These are phyloP conservation scores for Salix udensis DNA, from an alignment of 345 rosid genomes.

Conservation along the genomic window DNA sequence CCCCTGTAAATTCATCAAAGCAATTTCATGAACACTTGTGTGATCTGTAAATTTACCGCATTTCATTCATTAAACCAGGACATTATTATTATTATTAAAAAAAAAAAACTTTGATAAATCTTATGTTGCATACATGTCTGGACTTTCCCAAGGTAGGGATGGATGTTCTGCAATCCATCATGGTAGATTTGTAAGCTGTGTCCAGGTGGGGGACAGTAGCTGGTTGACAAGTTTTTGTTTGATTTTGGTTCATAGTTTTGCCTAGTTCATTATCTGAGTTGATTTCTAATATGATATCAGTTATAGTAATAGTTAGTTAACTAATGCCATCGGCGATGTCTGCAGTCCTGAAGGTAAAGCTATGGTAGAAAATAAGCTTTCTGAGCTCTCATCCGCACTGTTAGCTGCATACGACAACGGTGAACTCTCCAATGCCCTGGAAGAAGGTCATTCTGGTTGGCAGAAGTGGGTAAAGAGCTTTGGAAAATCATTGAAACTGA, in stretches of 20 bases:
- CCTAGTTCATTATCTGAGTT: not conserved
- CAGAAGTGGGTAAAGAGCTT: conserved; percentile 89
- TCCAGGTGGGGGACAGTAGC: not conserved
- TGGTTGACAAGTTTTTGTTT: not conserved
- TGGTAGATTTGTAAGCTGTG: not conserved
- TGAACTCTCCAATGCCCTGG: conserved; percentile 61
- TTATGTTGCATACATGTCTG: not conserved
- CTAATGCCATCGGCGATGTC: not conserved
- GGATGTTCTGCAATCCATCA: not conserved
- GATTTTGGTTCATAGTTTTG: not conserved
- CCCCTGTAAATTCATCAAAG: not conserved
- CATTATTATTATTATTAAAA: too few species aligned
- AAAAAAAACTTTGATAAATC: too few species aligned
- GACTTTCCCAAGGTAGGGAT: not conserved
- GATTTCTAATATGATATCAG: not conserved
- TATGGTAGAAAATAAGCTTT: conserved; percentile 62
- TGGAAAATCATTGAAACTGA: conserved; percentile 73
- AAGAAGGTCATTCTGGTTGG: conserved; percentile 78
- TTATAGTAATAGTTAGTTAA: too few species aligned
- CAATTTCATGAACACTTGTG: not conserved
- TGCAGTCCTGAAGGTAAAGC: conserved; percentile 69
- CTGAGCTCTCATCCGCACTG: conserved; percentile 62
- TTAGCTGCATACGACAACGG: conserved; percentile 84
- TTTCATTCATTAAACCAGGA: not conserved
- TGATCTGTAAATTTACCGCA: not conserved